phyloP scores from a whole-genome alignment of 345 rosid species.

The Litchi chinensis region DNA sequence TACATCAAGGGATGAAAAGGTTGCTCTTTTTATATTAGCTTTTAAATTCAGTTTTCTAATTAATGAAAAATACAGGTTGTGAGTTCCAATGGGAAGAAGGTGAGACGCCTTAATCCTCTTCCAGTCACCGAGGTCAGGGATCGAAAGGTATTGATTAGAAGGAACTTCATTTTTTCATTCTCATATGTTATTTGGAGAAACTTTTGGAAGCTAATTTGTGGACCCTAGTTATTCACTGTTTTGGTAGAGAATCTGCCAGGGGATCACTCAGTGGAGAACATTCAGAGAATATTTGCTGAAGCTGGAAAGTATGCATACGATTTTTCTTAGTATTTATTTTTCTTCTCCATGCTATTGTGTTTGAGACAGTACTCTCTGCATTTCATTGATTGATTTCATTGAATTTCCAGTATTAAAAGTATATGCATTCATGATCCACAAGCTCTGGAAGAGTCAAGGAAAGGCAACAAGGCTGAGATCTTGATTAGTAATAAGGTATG shows the following conservation, averaged over 20 bases:
- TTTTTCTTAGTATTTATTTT: constrained; percentile 4
- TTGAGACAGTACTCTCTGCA: constrained; percentile 13
- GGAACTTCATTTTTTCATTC: constrained; percentile 15
- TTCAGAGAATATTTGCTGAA: constrained; percentile 61
- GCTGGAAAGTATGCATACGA: constrained; percentile 68
- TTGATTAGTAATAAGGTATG: constrained; percentile 65
- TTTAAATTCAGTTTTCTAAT: constrained; percentile 20
- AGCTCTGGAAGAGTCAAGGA: constrained; percentile 58
- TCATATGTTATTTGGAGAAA: constrained; percentile 1
- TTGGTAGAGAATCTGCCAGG: constrained; percentile 92
- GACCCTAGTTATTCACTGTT: constrained; percentile 73
- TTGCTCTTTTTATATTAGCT: neutral
- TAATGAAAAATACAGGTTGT: constrained; percentile 53
- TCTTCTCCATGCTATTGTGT: constrained; percentile 9
- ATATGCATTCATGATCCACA: constrained; percentile 60
- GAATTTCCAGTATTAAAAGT: constrained; percentile 55
- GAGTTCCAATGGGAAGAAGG: constrained; percentile 77
- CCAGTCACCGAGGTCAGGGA: constrained; percentile 65
- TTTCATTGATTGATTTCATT: constrained; percentile 11
- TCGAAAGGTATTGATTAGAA: constrained; percentile 60
- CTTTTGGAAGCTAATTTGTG: constrained; percentile 37
- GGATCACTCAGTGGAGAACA: constrained; percentile 77
- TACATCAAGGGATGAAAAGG: constrained; percentile 4
- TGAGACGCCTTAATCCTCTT: constrained; percentile 69
- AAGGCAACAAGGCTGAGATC: constrained; percentile 52